Percentiles rank a stretch among this genome's conserved stretches.
phyloP scores from a whole-genome alignment of 176 grass and related monocot species.

The Neostapfia colusana region DNA sequence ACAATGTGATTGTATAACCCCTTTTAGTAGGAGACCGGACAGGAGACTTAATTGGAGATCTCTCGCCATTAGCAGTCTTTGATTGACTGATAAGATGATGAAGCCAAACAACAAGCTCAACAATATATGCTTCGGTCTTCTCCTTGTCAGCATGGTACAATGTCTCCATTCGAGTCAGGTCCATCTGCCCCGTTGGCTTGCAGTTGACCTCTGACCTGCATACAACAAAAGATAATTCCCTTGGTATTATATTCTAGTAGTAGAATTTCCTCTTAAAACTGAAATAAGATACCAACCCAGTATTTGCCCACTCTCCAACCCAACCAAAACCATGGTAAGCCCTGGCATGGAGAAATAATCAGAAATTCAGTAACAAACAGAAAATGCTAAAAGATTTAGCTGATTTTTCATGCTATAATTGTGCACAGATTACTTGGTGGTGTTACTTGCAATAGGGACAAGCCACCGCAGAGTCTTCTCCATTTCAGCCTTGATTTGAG shows the following conservation, averaged over 20 bases:
- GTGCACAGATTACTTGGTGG: conserved; percentile 75
- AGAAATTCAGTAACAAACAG: conserved; percentile 36
- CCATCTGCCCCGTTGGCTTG: conserved; percentile 65
- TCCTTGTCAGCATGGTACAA: conserved; percentile 95
- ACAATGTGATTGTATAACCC: conserved; percentile 40
- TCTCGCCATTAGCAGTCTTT: conserved; percentile 57
- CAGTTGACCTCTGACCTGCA: conserved; percentile 79
- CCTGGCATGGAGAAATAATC: conserved; percentile 43
- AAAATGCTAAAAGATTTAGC: neutral
- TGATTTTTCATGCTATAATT: conserved; percentile 31
- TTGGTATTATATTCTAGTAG: conserved; percentile 14
- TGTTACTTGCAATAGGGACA: conserved; percentile 87
- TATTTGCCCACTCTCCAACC: conserved; percentile 91
- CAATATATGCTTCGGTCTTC: conserved; percentile 80
- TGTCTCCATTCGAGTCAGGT: conserved; percentile 84
- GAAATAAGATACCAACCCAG: conserved; percentile 51
- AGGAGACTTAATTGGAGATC: conserved; percentile 90
- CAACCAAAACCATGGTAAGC: conserved; percentile 90
- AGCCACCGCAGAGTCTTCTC: conserved; percentile 86
- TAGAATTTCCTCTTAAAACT: conserved; percentile 11
- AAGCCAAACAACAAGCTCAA: conserved; percentile 79
- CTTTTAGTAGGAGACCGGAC: conserved; percentile 69
- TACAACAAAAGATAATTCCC: neutral
- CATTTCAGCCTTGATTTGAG: conserved; percentile 96
- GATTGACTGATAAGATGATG: conserved; percentile 90